phyloP scores from a whole-genome alignment of 2,329 filamentous ascomycete species.

The Fusarium coffeatum region DNA sequence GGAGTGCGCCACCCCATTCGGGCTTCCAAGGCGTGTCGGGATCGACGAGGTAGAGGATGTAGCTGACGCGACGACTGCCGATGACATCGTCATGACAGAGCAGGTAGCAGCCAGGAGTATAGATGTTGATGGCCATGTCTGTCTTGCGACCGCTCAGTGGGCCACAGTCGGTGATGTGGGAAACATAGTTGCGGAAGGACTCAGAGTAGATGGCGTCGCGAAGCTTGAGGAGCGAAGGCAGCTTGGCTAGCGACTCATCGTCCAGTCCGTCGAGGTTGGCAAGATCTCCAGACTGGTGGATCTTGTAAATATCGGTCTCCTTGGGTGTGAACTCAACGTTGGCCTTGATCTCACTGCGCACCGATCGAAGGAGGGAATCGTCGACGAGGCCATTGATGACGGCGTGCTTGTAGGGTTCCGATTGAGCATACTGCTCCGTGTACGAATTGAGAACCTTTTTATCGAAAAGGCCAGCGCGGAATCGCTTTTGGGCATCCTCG shows the following conservation, averaged over 20 bases:
- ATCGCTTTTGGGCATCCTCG: slow-evolving; percentile 67
- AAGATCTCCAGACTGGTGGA: slow-evolving; percentile 97
- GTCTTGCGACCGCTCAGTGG: slow-evolving; percentile 93
- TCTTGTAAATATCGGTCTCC: slow-evolving; percentile 99
- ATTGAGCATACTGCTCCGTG: slow-evolving; percentile 70
- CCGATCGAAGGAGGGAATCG: slow-evolving; percentile 82
- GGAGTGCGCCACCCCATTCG: slow-evolving; percentile 91
- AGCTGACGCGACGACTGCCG: slow-evolving; percentile 94
- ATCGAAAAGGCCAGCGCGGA: slow-evolving; percentile 75
- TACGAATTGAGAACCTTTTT: slow-evolving; percentile 68
- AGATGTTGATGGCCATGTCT: slow-evolving; percentile 99
- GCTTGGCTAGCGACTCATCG: slow-evolving; percentile 82
- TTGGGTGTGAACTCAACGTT: slow-evolving; percentile 97
- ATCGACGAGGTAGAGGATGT: slow-evolving; percentile 95
- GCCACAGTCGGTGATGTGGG: slow-evolving; percentile 85
- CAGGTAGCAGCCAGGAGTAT: slow-evolving; percentile 94
- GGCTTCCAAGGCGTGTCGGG: slow-evolving; percentile 91
- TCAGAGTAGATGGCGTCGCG: slow-evolving; percentile 94
- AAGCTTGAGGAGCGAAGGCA: slow-evolving; percentile 91
- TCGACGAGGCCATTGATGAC: slow-evolving; percentile 87
- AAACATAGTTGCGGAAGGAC: slow-evolving; percentile 88
- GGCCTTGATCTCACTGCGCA: slow-evolving; percentile 87
- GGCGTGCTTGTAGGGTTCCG: slow-evolving; percentile 86
- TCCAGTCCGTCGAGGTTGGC: slow-evolving; percentile 96
- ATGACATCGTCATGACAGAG: slow-evolving; percentile 99